These are phyloP conservation scores for Linum lewisii DNA, from an alignment of 345 rosid genomes.

Conservation along the genomic window DNA sequence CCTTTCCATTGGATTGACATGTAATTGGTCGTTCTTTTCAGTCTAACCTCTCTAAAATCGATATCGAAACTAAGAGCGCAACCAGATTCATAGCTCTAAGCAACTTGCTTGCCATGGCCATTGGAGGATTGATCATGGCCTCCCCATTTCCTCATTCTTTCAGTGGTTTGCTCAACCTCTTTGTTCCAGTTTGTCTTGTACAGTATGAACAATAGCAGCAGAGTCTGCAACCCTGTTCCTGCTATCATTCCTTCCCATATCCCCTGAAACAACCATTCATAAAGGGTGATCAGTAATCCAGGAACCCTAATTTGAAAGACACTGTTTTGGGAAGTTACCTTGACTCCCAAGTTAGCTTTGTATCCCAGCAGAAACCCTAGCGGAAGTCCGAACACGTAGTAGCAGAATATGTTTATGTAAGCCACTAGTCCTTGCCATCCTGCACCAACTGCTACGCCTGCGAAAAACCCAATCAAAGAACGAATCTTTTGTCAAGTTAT, in stretches of 20 bases:
- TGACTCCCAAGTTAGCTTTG: conserved; percentile 44
- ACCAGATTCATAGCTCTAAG: too few relatives aligned
- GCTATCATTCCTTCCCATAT: conserved; percentile 79
- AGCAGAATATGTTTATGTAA: conserved; percentile 61
- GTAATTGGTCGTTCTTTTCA: too few relatives aligned
- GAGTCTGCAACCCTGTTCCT: conserved; percentile 37
- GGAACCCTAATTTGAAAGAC: too few relatives aligned
- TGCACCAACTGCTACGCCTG: conserved; percentile 84
- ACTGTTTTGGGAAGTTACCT: too few relatives aligned
- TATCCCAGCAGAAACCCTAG: conserved; percentile 67
- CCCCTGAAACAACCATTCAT: conserved; percentile 43
- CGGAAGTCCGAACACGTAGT: conserved; percentile 69
- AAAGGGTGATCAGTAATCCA: too few relatives aligned
- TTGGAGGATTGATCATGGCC: conserved; percentile 28
- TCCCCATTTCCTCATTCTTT: conserved; percentile 59
- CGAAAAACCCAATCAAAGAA: too few relatives aligned
- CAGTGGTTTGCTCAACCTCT: conserved; percentile 71
- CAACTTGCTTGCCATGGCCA: too few relatives aligned
- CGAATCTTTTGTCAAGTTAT: too few relatives aligned
- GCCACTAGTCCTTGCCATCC: conserved; percentile 92
- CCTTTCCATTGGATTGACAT: too few relatives aligned
- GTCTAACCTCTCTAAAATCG: too few relatives aligned
- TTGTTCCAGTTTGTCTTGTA: conserved; percentile 70
- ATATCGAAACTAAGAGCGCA: too few relatives aligned
- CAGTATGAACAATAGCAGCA: conserved; percentile 14